Conservation (phyloP, 2,329 filamentous ascomycete species). For the Sphaerostilbella broomeana region DNA sequence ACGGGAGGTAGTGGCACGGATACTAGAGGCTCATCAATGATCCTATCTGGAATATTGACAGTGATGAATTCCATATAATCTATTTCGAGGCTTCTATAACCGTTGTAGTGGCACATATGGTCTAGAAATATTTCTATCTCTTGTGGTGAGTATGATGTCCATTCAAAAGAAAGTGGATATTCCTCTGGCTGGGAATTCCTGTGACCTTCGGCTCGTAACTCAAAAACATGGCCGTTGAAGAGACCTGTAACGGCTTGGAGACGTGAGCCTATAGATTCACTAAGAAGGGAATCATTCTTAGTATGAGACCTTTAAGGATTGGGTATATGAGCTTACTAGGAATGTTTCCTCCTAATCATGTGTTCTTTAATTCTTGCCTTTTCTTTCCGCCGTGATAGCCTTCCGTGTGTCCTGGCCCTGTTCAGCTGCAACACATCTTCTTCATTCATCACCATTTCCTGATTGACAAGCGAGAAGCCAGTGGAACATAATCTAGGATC, state of each 20-base stretch:
- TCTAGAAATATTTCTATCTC: slow-evolving; percentile 16
- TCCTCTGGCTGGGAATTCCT: too few species aligned
- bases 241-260: slow-evolving; percentile 2
- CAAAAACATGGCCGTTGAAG: not conserved
- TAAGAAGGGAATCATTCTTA: not conserved
- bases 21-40: not conserved
- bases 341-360: not conserved
- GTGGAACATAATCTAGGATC: not conserved
- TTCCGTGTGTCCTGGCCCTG: not conserved
- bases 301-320: too few species aligned
- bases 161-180: too few species aligned
- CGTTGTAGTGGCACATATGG: slow-evolving; percentile 15
- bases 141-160: not conserved
- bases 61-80: slow-evolving; percentile 18
- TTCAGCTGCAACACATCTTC: not conserved
- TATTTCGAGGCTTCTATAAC: slow-evolving; percentile 20
- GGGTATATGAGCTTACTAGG: not conserved
- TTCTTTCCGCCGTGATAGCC: not conserved
- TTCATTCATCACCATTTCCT: not conserved
- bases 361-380: not conserved
- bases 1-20: not conserved
- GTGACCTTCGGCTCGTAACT: not conserved
- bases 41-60: not conserved
- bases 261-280: not conserved
- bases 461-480: too few species aligned